Base-by-base conservation (phyloP, 805 yeast genomes). In the Lachancea thermotolerans region DNA sequence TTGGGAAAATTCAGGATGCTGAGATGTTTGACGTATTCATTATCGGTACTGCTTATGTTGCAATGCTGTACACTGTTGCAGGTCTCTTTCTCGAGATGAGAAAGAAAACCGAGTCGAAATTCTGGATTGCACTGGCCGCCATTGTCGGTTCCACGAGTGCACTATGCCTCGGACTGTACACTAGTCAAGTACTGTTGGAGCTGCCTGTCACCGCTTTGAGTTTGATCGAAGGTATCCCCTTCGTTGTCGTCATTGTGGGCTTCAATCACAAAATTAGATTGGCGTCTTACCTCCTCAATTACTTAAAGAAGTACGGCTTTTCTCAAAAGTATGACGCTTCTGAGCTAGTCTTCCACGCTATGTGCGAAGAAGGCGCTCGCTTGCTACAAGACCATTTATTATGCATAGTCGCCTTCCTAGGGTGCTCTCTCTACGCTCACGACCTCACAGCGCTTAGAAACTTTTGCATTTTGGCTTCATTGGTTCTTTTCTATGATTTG, bases 191-290 rank as follows among this genome's bases (percentile, higher is more conserved):
- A 46, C 57, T 77, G 28, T 67, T 85, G 39, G 75, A 78, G 31
- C 68, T 78, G 38, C 75, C 75, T 41, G 81, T 91, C 29, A 80
- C 95, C 8, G 70, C 87, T 45, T 69, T 85, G 45, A 79, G 86
- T 45, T 71, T 91, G 52, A 78, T 89, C 46, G 97, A 91, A 68
- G 97, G 97, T 30, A 68, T 91, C 38, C 99, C 99, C 17, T 91
- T 91, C 65, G 75, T 91, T 58, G 95, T 91, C 17, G 88, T 95
- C 16, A 82, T 88, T 4, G 79, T 91, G 59, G 99, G 98, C 1
- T 91, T 91, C 67, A 89, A 87, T 61, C 85, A 86, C 62, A 88
- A 90, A 58, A 77, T 87, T 15, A 71, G 78, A 10, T 73, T 89
- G 51, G 83, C 96, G 1, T 68, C 75, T 16, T 75, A 77, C 38